phyloP scores from a whole-genome alignment of 2,329 filamentous ascomycete species.

The Ophiosphaerella korrae region DNA sequence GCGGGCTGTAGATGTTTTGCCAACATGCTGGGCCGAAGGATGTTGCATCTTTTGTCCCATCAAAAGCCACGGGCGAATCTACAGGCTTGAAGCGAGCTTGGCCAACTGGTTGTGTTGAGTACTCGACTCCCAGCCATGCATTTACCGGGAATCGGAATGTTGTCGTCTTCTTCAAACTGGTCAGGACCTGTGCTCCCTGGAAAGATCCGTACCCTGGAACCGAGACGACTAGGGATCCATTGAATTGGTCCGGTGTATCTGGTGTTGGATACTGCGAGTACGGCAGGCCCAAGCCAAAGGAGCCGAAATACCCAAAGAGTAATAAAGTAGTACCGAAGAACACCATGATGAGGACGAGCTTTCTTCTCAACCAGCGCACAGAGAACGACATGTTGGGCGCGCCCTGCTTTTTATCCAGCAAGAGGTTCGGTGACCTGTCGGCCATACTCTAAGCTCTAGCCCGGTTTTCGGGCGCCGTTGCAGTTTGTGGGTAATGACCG shows the following conservation, averaged over 20 bases:
- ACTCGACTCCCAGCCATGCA: slow-evolving; percentile 57
- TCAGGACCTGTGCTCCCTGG: slow-evolving; percentile 45
- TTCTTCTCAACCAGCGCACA: slow-evolving; percentile 21
- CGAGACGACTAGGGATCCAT: slow-evolving; percentile 29
- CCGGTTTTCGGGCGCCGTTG: too few relatives aligned
- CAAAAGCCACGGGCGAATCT: slow-evolving; percentile 49
- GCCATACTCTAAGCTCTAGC: slow-evolving; percentile 10
- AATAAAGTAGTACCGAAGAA: slow-evolving; percentile 24
- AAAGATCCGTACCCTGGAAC: slow-evolving; percentile 52
- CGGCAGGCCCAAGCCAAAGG: slow-evolving; percentile 18
- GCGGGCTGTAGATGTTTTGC: slow-evolving; percentile 47
- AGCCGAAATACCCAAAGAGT: slow-evolving; percentile 30
- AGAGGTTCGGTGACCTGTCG: slow-evolving; percentile 9
- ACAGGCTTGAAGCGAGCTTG: slow-evolving; percentile 50
- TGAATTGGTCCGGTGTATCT: slow-evolving; percentile 6
- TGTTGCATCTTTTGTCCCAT: slow-evolving; percentile 47
- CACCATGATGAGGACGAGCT: slow-evolving; percentile 22
- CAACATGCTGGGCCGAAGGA: slow-evolving; percentile 52
- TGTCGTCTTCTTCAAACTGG: slow-evolving; percentile 39
- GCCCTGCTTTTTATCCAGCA: slow-evolving; percentile 1
- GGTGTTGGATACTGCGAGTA: slow-evolving; percentile 12
- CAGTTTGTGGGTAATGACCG: too few relatives aligned
- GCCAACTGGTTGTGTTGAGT: slow-evolving; percentile 50
- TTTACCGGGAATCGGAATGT: slow-evolving; percentile 47
- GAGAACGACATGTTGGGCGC: slow-evolving; percentile 11